Conservation (phyloP, 78 protist genomes). For the Pelomyxa schiedti region DNA sequence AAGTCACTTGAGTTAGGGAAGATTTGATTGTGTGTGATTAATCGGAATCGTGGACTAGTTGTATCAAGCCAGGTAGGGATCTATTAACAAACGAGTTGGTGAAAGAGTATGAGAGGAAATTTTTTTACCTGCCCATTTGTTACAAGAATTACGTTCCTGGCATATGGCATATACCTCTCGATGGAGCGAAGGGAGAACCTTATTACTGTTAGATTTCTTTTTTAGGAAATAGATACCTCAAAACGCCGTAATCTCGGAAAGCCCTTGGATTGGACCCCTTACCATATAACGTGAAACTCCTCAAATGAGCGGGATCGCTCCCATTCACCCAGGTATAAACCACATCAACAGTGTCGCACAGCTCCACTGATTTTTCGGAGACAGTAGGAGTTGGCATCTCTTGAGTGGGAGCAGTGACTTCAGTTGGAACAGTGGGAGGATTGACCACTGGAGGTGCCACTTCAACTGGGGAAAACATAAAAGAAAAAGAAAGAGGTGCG, state of each 20-base stretch:
- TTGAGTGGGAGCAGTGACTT: no score
- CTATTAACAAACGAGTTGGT: not conserved
- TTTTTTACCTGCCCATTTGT: not conserved
- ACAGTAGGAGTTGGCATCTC: no score
- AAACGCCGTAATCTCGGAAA: not conserved
- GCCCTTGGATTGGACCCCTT: not conserved
- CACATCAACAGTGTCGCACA: not conserved
- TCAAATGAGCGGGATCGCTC: not conserved
- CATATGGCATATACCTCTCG: not conserved
- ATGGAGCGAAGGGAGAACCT: not conserved
- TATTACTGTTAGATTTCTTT: no score
- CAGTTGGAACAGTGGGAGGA: no score
- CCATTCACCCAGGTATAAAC: not conserved
- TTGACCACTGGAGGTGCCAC: no score
- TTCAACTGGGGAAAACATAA: no score
- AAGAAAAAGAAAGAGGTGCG: no score
- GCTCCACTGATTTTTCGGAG: no score
- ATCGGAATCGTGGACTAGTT: not conserved
- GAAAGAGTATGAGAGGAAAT: not conserved
- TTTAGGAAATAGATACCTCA: no score
- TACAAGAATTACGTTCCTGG: not conserved
- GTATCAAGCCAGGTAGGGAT: not conserved
- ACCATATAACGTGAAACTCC: not conserved
- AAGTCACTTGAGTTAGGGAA: not conserved
- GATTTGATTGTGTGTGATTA: not conserved